Evolutionary conservation across 2,329 filamentous ascomycete species (phyloP), one percentile per base, ranked within the genome.

Genomic region (Pyricularia sp.): DNA sequence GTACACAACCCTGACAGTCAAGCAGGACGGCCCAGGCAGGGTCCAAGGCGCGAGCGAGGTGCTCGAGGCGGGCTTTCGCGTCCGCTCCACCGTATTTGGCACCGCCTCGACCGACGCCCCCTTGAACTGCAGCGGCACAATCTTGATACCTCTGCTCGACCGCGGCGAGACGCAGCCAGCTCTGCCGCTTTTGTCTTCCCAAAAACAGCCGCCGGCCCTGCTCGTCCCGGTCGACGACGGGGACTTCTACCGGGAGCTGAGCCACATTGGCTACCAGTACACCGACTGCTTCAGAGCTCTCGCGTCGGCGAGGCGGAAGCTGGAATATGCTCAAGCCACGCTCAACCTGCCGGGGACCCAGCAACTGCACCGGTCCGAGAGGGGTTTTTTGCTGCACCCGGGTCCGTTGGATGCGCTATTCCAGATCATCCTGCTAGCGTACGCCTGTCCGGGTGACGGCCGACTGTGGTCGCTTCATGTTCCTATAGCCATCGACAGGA

Each of bases 371-470:
- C 62, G 24, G 24, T 53, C 63, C n/a, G 62, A 65, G 22, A n/a
- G 31, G 24, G 53, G 55, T 10, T 64, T 71, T 2, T 64, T 74
- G 4, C 67, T 78, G 0, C 76, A 77, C 60, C 76, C 76, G 0
- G 72, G 68, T 0, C 66, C 70, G 2, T 68, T 78, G 0, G 76
- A 78, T 57, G 69, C 69, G 0, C 72, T 73, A 1, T 72, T 78
- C 65, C 77, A 78, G 65, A 66, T 72, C 5, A 65, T 72, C 10
- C 69, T 77, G 5, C 67, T 71, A 1, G 74, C 75, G 1, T 72
- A 70, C 60, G 70, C 71, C 5, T 72, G 68, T 26, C 76, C 76
- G 0, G 71, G 70, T 0, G 73, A 76, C 55, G 74, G 71, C 3
- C 68, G 68, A 3, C 69, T 78, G 4, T 73, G 71, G 69, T 66